Base-by-base conservation (phyloP, 257 asterid species). In the Lantana camara region DNA sequence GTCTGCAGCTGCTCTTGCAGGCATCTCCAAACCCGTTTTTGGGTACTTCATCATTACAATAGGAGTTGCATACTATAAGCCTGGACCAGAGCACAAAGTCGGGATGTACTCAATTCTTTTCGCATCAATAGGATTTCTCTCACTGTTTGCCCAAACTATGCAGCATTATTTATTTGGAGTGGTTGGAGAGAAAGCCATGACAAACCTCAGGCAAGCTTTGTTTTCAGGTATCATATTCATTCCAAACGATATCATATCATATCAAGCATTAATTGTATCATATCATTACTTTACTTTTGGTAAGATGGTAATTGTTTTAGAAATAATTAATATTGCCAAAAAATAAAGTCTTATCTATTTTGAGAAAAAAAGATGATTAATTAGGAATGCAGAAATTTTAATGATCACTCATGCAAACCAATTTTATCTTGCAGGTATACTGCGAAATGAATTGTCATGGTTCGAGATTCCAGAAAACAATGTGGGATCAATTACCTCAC, bases 1-100 rank as follows among this genome's bases (percentile, higher is more conserved):
- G 52, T 64, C 69, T 37, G 90, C 87, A 73, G 94, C 94, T 66
- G 97, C 91, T 68, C 57, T 86, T 58, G 85, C 96, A 10, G 87
- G 95, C 72, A 75, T 89, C 66, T 86, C 95, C 27, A 89, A 85
- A 73, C 97, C 97, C 0, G 57, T 89, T 22, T 84, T 89, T 57
- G 95, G 97, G 30, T 89, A 37, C 87, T 89, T 76, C 87, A 84
- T 89, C 78, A 83, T 89, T 41, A 89, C 95, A 57, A 89, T 89
- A 73, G 95, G 97, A 78, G 94, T 87, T 46, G 89, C 87, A 27
- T 89, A 87, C 74, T 86, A 72, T 73, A 55, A 76, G 15, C 23
- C 68, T 40, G 60, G 86, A 58, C 59, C 94, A 22, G 65, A 77
- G 89, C 73, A 65, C 44, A 17, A 34, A 70, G 95, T 89, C 38